Evolutionary conservation across 1,139 yeast species (phyloP), one percentile per base, ranked within the genome.

Genomic region (Magnusiomyces suaveolens): DNA sequence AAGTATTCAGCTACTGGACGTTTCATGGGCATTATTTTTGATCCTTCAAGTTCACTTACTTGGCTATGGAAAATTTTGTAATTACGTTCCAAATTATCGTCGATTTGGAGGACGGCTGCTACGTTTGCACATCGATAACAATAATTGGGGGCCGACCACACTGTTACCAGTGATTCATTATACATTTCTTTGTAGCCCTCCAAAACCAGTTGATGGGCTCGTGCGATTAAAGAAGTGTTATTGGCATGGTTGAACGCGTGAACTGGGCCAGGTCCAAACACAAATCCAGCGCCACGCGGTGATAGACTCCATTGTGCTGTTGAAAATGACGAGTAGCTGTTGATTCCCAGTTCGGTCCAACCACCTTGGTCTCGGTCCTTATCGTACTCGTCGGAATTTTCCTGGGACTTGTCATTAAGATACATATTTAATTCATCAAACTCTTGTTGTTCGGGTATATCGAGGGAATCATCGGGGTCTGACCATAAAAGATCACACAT

Each of bases 401-500:
- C 48, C 16, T 46, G 50, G 14, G 49, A 23, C 20, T 50, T 47
- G 48, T 43, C 46, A 24, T 53, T 53, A 3, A 48, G 18, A 25
- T 48, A 48, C 46, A 38, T 38, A 20, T 36, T 24, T 46, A 25
- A 33, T 41, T 54, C 38, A 24, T 43, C 52, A 14, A 33, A 41
- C 10, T 43, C 50, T 24, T 18, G 41, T 14, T 50, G 33, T 2
- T 21, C 32, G 10, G 51, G 38, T n/a, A 50, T 57, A 44, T 65
- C 68, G 39, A 67, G 55, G 14, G 66, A 83, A 76, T 76, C 96
- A 66, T 92, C 98, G 0, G 98, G 98, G 65, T 92, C 98, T 1
- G 95, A 85, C 98, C 98, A 92, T 55, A 92, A 75, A 65, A 92
- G 74, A 68, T 92, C 98, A 73, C 98, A 92, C 96, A 92, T 90